A percentile compares a stretch with the other conserved stretches of the same genome.
Conservation (phyloP, 139 green algal species). For the Raphidocelis subcapitata region DNA sequence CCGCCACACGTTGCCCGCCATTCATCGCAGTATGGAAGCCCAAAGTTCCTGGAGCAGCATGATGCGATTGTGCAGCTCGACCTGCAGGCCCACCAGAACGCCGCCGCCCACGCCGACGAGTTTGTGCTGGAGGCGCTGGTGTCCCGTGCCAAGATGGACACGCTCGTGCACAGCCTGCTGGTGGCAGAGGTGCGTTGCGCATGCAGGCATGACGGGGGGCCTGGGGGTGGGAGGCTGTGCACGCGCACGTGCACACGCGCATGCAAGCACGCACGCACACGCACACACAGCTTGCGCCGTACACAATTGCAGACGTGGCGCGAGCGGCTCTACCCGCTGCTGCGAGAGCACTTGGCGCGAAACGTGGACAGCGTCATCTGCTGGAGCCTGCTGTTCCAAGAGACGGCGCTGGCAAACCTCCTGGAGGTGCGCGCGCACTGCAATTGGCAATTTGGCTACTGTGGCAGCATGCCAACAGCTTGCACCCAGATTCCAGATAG, state of each 20-base stretch:
- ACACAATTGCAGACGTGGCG: conserved; percentile 68
- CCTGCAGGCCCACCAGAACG: conserved; percentile 82
- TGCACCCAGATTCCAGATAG: no score
- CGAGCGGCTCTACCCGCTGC: conserved; percentile 62
- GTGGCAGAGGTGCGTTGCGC: conserved; percentile 20
- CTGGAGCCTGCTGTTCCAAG: conserved; percentile 77
- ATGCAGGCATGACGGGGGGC: no score
- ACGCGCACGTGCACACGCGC: not conserved
- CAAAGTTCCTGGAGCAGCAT: conserved; percentile 26
- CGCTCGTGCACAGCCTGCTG: conserved; percentile 26
- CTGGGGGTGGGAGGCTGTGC: no score
- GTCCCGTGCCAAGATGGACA: conserved; percentile 65
- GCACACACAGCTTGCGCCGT: not conserved
- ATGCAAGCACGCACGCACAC: not conserved
- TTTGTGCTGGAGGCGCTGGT: conserved; percentile 83
- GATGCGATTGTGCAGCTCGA: conserved; percentile 21
- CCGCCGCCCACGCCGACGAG: conserved; percentile 73
- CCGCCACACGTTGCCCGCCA: no score
- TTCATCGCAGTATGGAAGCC: conserved; percentile 13
- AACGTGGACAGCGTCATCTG: conserved; percentile 48
- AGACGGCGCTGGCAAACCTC: conserved; percentile 76
- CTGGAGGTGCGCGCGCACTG: conserved; percentile 37
- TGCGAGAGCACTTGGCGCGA: conserved; percentile 62
- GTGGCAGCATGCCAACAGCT: no score
- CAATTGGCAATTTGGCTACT: no score